phyloP scores from a whole-genome alignment of 768 basidiomycete genomes.

The Leccinum uliginosum region DNA sequence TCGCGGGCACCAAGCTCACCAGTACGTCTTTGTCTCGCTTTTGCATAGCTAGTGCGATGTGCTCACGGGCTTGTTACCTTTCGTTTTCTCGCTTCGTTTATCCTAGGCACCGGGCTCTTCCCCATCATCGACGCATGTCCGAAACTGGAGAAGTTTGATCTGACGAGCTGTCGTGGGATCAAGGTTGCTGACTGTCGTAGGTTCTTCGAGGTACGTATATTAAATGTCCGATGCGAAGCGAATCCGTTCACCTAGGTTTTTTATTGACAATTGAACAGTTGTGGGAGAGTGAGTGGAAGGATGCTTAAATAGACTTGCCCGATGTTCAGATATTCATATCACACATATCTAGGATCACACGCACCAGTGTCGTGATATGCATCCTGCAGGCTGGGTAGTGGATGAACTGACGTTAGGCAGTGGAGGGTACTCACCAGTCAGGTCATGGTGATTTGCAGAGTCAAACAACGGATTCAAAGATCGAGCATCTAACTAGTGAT shows the following conservation, averaged over 20 bases:
- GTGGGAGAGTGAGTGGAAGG: conserved; percentile 23
- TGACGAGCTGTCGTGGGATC: conserved; percentile 67
- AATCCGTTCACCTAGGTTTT: no score
- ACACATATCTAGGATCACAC: no score
- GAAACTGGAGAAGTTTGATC: conserved; percentile 48
- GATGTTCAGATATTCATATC: no score
- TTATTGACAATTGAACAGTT: conserved; percentile 14
- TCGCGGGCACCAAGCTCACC: conserved; percentile 57
- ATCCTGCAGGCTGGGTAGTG: no score
- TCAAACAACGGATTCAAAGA: no score
- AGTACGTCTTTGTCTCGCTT: background rate
- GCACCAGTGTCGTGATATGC: no score
- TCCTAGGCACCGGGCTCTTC: conserved; percentile 50
- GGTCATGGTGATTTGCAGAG: no score
- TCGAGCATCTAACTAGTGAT: no score
- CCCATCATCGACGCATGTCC: conserved; percentile 54
- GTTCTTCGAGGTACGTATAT: conserved; percentile 52
- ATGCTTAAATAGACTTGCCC: background rate
- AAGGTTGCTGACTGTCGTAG: conserved; percentile 53
- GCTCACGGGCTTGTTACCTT: background rate
- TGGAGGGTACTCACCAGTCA: no score
- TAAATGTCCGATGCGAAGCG: no score
- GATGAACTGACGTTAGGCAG: no score
- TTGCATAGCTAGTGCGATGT: background rate
- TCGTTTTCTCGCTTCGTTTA: background rate